These are phyloP conservation scores for Teratosphaeria epicoccoides DNA, from an alignment of 2,329 filamentous ascomycete species.

Conservation along the genomic window DNA sequence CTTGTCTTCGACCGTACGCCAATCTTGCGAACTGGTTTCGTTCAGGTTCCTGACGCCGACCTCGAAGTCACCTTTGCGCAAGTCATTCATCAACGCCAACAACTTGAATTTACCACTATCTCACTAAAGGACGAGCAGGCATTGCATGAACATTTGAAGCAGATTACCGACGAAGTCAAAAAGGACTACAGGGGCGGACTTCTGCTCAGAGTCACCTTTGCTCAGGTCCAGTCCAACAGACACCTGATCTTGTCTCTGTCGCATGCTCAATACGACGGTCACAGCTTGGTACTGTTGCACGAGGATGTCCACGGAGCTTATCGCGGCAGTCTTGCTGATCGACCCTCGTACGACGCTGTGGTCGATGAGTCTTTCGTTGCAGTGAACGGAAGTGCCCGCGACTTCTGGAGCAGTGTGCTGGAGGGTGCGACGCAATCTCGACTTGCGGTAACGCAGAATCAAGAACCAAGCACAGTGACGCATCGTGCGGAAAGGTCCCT, in stretches of 20 bases:
- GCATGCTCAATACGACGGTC: slow-evolving; percentile 84
- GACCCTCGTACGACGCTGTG: slow-evolving; percentile 43
- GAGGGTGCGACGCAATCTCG: slow-evolving; percentile 31
- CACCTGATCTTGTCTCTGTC: slow-evolving; percentile 61
- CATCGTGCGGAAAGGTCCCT: slow-evolving; percentile 41
- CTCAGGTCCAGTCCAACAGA: slow-evolving; percentile 23
- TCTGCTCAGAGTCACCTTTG: slow-evolving; percentile 29
- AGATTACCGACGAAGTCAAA: slow-evolving; percentile 27
- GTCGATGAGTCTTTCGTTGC: slow-evolving; percentile 45
- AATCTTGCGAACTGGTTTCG: slow-evolving; percentile 66
- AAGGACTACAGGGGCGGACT: slow-evolving; percentile 21
- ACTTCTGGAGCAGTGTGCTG: slow-evolving; percentile 65
- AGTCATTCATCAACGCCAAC: slow-evolving; percentile 32
- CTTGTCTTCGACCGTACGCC: slow-evolving; percentile 50
- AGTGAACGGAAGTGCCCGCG: slow-evolving; percentile 36
- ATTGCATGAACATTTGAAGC: slow-evolving; percentile 24
- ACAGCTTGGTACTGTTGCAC: slow-evolving; percentile 67
- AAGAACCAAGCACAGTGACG: slow-evolving; percentile 20
- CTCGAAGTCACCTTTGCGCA: slow-evolving; percentile 49
- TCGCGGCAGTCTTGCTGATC: slow-evolving; percentile 15
- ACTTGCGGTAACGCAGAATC: slow-evolving; percentile 1
- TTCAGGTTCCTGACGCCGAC: slow-evolving; percentile 51
- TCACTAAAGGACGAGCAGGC: slow-evolving; percentile 15
- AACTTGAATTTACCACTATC: slow-evolving; percentile 10
- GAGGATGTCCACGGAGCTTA: slow-evolving; percentile 60